Conservation (phyloP, 2,329 filamentous ascomycete species). For the Myriosclerotinia curreyana region DNA sequence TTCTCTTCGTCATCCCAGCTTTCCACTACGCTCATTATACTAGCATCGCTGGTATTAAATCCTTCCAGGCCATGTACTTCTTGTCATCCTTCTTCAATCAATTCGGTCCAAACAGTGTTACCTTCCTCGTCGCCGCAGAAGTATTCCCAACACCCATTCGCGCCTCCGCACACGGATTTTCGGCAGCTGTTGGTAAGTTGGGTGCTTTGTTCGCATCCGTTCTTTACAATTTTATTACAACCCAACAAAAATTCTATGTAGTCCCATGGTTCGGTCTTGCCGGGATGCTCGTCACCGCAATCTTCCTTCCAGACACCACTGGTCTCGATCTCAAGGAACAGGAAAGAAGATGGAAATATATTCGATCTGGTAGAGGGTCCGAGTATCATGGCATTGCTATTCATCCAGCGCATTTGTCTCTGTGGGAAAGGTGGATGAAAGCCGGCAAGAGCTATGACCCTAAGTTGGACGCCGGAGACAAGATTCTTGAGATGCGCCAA, state of each 20-base stretch:
- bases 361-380: conserved; percentile 69
- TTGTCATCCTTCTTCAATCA: conserved; percentile 98
- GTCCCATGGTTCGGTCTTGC: conserved; percentile 93
- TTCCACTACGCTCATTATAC: conserved; percentile 88
- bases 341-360: conserved; percentile 87
- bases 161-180: conserved; percentile 90
- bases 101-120: conserved; percentile 89
- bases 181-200: conserved; percentile 84
- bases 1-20: conserved; percentile 88
- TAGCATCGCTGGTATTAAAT: conserved; percentile 64
- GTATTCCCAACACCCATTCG: conserved; percentile 95
- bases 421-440: conserved; percentile 81
- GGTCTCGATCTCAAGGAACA: conserved; percentile 96
- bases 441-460: conserved; percentile 81
- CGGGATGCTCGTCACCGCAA: conserved; percentile 75
- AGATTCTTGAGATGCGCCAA: conserved; percentile 75
- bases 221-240: conserved; percentile 91
- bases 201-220: conserved; percentile 85
- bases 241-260: conserved; percentile 80
- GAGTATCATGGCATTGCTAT: conserved; percentile 95
- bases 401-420: conserved; percentile 80
- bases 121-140: conserved; percentile 92
- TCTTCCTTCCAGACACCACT: conserved; percentile 95
- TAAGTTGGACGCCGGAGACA: conserved; percentile 75
- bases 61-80: conserved; percentile 99